These are phyloP conservation scores for Populus nigra DNA, from an alignment of 345 rosid genomes.

Conservation along the genomic window DNA sequence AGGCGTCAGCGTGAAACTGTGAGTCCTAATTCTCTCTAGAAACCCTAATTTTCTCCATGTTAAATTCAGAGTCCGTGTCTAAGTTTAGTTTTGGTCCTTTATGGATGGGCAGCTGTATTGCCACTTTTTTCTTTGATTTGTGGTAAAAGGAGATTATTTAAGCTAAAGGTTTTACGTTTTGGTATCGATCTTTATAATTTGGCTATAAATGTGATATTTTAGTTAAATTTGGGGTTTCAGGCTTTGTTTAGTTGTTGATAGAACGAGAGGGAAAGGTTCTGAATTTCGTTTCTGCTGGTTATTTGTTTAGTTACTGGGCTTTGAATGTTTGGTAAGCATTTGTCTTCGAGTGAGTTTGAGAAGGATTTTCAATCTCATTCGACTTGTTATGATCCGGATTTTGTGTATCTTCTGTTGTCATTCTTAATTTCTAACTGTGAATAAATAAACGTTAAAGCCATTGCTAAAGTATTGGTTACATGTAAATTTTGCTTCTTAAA, in stretches of 20 bases:
- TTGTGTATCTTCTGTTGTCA: not conserved
- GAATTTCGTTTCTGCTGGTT: not conserved
- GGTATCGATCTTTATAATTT: conserved; percentile 25
- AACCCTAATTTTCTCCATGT: conserved; percentile 40
- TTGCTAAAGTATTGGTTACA: not conserved
- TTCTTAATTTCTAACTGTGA: not conserved
- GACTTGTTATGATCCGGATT: not conserved
- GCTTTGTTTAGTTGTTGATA: not conserved
- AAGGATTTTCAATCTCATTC: not conserved
- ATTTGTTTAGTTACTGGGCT: not conserved
- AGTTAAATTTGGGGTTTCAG: not conserved
- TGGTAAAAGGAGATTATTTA: not conserved
- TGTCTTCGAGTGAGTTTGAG: not conserved
- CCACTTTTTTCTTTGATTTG: conserved; percentile 9
- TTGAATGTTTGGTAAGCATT: not conserved
- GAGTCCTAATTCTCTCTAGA: conserved; percentile 27
- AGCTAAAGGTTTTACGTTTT: not conserved
- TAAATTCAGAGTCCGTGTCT: too few species aligned
- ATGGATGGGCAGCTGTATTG: conserved; percentile 17
- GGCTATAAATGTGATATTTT: not conserved
- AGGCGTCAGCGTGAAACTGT: conserved; percentile 32
- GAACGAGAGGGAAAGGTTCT: not conserved
- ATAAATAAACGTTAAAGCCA: not conserved
- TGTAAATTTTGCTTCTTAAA: not conserved
- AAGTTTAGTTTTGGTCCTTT: conserved; percentile 1